Base-by-base conservation (phyloP, 805 yeast genomes). In the Priceomyces fermenticarens region DNA sequence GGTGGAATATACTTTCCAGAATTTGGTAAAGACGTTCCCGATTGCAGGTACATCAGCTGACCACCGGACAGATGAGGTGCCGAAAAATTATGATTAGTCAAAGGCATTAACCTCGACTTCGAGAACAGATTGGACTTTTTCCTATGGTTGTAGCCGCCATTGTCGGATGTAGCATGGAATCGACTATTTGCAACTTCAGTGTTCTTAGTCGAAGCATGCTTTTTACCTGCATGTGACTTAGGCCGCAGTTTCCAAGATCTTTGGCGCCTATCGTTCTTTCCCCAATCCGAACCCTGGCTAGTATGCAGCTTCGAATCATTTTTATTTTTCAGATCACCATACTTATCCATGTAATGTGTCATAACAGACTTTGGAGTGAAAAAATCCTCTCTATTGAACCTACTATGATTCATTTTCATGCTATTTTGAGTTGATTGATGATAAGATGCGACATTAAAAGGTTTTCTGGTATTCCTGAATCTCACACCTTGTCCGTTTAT, bases 331-430 rank as follows among this genome's bases (percentile, higher is more conserved):
- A 70, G 58, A 65, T 75, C 63, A 62, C 81, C 70, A 45, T 68
- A 70, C 47, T 81, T 80, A 47, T 80, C 88, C 84, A 84, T 77
- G 57, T 81, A 84, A 48, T 81, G 83, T 43, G 77, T 78, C 52
- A 80, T 77, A 4, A 81, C 83, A 17, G 89, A 79, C 41, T 84
- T 85, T 2, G 93, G 93, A 3, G 93, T 85, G 57, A 84, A 85
- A 50, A 75, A 82, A 55, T 85, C 91, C 51, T 81, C 83, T 38
- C 91, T 72, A 49, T 78, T 78, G 52, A 76, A 82, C 37, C 58
- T 63, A 36, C 46, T 49, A 30, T 45, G 43, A 26, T 32, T 36
- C 35, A 42, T 43, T 26, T 42, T 38, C 14, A 30, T 44, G 36
- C 39, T 39, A 13, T 43, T 49, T 25, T 32, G 34, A 26, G 44